Conservation (phyloP, 2,329 filamentous ascomycete genomes). For the Botrytis fragariae region DNA sequence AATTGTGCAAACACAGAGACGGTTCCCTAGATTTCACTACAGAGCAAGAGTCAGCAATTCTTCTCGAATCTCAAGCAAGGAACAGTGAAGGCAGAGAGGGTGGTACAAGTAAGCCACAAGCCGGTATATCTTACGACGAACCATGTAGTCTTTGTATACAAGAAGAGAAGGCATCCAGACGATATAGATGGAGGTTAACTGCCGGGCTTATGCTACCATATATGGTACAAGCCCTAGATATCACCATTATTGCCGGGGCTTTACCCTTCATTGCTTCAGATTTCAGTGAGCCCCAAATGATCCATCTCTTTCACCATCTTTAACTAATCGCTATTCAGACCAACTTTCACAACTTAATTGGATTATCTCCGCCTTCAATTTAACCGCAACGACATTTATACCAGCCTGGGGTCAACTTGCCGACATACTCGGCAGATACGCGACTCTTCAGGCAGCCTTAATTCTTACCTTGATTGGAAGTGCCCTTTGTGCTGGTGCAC, state of each 20-base stretch:
- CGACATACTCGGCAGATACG: conserved; percentile 63
- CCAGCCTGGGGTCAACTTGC: conserved; percentile 63
- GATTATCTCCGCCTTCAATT: conserved; percentile 67
- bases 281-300: conserved; percentile 48
- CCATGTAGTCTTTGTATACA: conserved; percentile 27
- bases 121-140: neutral
- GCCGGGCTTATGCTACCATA: conserved; percentile 59
- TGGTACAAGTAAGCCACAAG: neutral
- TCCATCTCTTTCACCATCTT: neutral
- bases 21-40: neutral
- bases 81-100: neutral
- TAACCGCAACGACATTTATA: conserved; percentile 65
- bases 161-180: conserved; percentile 39
- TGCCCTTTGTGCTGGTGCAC: conserved; percentile 58
- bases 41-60: neutral
- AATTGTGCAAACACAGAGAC: conserved; percentile 13
- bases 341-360: conserved; percentile 61
- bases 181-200: conserved; percentile 58
- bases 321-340: conserved; percentile 38
- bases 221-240: conserved; percentile 60
- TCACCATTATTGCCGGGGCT: conserved; percentile 61
- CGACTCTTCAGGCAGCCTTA: conserved; percentile 55
- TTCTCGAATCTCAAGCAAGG: neutral
- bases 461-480: conserved; percentile 59
- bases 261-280: conserved; percentile 62